phyloP scores from a whole-genome alignment of 495 filamentous ascomycete genomes.

The Penicillium ochrochloron region DNA sequence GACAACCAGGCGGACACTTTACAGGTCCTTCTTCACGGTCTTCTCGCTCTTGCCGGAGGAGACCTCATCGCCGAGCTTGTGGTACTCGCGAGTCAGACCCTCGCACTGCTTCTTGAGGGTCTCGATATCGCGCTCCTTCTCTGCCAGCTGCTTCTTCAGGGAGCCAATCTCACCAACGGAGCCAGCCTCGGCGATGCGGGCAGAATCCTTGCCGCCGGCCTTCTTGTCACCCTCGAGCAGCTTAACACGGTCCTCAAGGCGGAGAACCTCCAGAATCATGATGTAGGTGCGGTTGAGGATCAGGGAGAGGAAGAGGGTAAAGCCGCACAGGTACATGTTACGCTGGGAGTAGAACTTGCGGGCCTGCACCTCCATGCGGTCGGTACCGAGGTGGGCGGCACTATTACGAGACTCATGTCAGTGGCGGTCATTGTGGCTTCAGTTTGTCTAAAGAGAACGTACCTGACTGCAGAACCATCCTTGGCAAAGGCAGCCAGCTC shows the following conservation, averaged over 20 bases:
- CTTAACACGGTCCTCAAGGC: conserved; percentile 92
- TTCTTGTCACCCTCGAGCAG: conserved; percentile 77
- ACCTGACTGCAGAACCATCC: conserved; percentile 51
- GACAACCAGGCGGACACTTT: conserved; percentile 29
- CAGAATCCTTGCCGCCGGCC: conserved; percentile 70
- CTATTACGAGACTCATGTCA: conserved; percentile 47
- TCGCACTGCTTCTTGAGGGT: conserved; percentile 84
- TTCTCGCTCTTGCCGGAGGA: conserved; percentile 56
- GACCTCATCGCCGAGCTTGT: conserved; percentile 77
- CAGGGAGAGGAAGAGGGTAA: conserved; percentile 96
- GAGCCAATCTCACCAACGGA: conserved; percentile 75
- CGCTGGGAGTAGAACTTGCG: conserved; percentile 99
- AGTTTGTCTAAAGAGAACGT: conserved; percentile 21
- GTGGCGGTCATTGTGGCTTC: conserved; percentile 4
- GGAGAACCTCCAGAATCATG: conserved; percentile 93
- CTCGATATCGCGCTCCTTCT: conserved; percentile 75
- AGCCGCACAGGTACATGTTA: conserved; percentile 99
- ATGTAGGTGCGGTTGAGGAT: conserved; percentile 99
- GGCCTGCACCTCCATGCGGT: conserved; percentile 96
- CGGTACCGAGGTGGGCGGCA: conserved; percentile 76
- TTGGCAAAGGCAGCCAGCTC: conserved; percentile 70
- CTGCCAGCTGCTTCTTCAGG: conserved; percentile 70
- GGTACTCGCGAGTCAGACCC: conserved; percentile 79
- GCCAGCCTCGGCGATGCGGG: conserved; percentile 65
- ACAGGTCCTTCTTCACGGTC: conserved; percentile 71